phyloP scores from a whole-genome alignment of 139 green algal species.

The Tetraselmis chui region DNA sequence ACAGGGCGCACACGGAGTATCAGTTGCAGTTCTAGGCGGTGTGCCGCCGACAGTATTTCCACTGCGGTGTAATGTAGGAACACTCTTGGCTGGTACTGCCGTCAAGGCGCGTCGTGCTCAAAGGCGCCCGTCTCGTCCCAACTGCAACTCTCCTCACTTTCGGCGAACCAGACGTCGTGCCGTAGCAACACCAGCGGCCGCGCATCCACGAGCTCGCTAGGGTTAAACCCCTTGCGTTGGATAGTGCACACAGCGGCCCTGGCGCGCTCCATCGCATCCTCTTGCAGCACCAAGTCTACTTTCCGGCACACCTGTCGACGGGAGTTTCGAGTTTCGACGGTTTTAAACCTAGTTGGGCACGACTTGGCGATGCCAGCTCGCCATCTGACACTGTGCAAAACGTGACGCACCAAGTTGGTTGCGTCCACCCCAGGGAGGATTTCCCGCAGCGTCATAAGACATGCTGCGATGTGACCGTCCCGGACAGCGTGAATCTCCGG shows the following conservation, averaged over 20 bases:
- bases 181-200: not conserved
- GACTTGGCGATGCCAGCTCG: too few relatives aligned
- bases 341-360: too few relatives aligned
- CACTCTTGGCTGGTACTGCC: too few relatives aligned
- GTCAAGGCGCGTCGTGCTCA: not conserved
- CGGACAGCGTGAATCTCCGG: not conserved
- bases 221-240: not conserved
- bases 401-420: not conserved
- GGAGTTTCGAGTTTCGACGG: not conserved
- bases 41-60: not conserved
- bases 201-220: not conserved
- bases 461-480: not conserved
- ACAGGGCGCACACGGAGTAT: conserved; percentile 4
- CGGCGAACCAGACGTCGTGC: not conserved
- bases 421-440: not conserved
- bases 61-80: too few relatives aligned
- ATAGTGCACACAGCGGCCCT: not conserved
- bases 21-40: not conserved
- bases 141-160: not conserved
- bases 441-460: not conserved
- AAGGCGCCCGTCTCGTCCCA: not conserved
- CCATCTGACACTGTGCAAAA: too few relatives aligned
- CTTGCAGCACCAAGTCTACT: not conserved
- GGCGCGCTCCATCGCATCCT: not conserved
- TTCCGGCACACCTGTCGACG: not conserved